Evolutionary conservation across 768 basidiomycete genomes (phyloP).

Genomic region (Baorangia bicolor): DNA sequence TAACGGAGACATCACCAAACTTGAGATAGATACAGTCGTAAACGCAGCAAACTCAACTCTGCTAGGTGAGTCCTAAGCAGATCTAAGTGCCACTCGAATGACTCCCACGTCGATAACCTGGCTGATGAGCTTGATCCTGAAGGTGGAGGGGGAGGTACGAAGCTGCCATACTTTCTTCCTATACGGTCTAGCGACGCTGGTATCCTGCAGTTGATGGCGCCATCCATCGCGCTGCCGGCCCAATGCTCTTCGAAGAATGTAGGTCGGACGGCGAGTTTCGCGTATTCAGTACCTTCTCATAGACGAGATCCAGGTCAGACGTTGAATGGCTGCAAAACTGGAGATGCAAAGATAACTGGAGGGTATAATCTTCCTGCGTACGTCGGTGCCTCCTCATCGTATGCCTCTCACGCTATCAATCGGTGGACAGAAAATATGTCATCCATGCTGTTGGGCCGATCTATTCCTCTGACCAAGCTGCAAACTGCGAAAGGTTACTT

Average conservation of each 20-base stretch:
- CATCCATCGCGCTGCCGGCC: constrained; percentile 76
- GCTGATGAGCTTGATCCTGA: not conserved
- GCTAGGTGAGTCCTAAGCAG: constrained; percentile 46
- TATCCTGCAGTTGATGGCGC: constrained; percentile 68
- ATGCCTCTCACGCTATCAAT: not conserved
- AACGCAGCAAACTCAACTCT: constrained; percentile 79
- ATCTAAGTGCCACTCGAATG: not conserved
- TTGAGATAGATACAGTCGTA: constrained; percentile 73
- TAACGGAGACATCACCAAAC: constrained; percentile 74
- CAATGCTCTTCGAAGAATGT: constrained; percentile 68
- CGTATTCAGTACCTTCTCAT: not conserved
- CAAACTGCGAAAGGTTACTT: constrained; percentile 51
- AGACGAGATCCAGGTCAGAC: constrained; percentile 60
- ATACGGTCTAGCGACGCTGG: not conserved
- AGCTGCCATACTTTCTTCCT: not conserved
- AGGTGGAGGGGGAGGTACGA: constrained; percentile 79
- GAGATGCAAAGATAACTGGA: constrained; percentile 75
- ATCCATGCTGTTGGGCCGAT: constrained; percentile 85
- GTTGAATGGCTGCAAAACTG: constrained; percentile 67
- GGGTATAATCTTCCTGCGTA: constrained; percentile 79
- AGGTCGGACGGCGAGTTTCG: constrained; percentile 19
- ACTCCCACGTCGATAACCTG: not conserved
- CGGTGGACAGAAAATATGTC: constrained; percentile 53
- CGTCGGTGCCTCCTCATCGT: constrained; percentile 28
- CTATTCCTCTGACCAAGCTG: constrained; percentile 40